Evolutionary conservation across 1,284 basidiomycete genomes (phyloP).

Genomic region (Cronartium ribicola): DNA sequence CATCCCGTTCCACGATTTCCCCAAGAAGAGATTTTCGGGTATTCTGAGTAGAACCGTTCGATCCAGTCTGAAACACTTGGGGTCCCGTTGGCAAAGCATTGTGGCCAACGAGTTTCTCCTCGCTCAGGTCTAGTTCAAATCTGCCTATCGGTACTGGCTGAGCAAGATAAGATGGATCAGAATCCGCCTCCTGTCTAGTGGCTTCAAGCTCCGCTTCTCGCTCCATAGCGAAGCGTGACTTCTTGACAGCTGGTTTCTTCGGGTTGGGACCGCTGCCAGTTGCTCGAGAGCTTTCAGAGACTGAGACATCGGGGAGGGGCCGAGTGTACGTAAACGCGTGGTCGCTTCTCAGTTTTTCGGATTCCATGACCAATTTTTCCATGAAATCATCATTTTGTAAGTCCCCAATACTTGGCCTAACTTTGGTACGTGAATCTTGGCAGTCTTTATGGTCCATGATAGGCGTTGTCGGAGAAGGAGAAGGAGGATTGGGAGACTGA

Average conservation of each 20-base stretch:
- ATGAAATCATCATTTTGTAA: constrained; percentile 30
- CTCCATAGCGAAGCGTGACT: constrained; percentile 27
- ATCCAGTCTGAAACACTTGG: not conserved
- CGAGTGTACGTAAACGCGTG: not conserved
- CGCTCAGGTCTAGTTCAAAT: constrained; percentile 22
- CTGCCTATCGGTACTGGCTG: constrained; percentile 22
- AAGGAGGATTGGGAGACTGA: too few species aligned
- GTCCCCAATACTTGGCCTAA: constrained; percentile 27
- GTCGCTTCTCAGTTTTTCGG: constrained; percentile 13
- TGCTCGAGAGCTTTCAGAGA: not conserved
- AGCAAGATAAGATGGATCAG: not conserved
- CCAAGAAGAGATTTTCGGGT: constrained; percentile 6
- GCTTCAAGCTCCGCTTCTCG: constrained; percentile 20
- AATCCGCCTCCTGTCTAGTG: not conserved
- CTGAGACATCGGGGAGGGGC: not conserved
- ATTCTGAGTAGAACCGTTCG: not conserved
- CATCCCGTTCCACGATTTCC: constrained; percentile 25
- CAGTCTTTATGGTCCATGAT: too few species aligned
- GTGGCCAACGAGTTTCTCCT: not conserved
- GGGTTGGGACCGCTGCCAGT: not conserved
- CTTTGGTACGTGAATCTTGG: not conserved
- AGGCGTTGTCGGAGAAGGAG: too few species aligned
- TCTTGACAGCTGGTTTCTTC: not conserved
- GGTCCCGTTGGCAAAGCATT: not conserved
- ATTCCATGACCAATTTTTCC: constrained; percentile 21